Evolutionary conservation across 2,329 filamentous ascomycete genomes (phyloP).

Genomic region (Claviceps sp.): DNA sequence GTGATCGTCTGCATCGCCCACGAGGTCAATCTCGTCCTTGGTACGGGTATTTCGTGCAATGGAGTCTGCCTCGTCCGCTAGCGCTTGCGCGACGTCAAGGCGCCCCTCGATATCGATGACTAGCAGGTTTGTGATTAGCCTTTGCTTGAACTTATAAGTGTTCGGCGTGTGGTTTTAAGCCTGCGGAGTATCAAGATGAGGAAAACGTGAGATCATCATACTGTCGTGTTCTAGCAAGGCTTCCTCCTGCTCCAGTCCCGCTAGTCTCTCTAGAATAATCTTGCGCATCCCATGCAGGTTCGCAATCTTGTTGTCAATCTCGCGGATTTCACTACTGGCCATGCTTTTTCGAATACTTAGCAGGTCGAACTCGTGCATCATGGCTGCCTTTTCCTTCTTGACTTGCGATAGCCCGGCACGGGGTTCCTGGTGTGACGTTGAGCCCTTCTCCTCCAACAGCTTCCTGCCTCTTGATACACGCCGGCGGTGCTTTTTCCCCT

Average conservation of each 20-base stretch:
- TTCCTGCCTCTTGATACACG: constrained; percentile 64
- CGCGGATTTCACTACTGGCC: constrained; percentile 88
- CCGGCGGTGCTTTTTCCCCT: constrained; percentile 56
- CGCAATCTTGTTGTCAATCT: constrained; percentile 93
- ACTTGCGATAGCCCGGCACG: constrained; percentile 59
- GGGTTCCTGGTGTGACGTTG: constrained; percentile 34
- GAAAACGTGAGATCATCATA: constrained; percentile 28
- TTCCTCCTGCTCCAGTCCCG: constrained; percentile 81
- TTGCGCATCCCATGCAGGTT: constrained; percentile 87
- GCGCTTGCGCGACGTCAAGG: constrained; percentile 46
- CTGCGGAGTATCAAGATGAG: neutral
- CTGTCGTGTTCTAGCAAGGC: constrained; percentile 77
- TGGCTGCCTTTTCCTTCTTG: constrained; percentile 63
- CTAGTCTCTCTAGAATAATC: constrained; percentile 78
- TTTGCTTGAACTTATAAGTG: too few species aligned
- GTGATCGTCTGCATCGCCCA: constrained; percentile 35
- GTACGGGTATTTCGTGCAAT: constrained; percentile 38
- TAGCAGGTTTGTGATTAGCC: constrained; percentile 14
- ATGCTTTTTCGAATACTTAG: constrained; percentile 90
- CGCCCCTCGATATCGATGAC: constrained; percentile 49
- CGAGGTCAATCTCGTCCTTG: constrained; percentile 39
- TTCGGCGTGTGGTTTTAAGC: neutral
- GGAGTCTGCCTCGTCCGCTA: constrained; percentile 45
- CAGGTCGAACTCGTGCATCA: constrained; percentile 83
- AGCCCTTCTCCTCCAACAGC: constrained; percentile 46